Conservation (phyloP, 164 flowering plant genomes). For the Stephania yunnanensis region DNA sequence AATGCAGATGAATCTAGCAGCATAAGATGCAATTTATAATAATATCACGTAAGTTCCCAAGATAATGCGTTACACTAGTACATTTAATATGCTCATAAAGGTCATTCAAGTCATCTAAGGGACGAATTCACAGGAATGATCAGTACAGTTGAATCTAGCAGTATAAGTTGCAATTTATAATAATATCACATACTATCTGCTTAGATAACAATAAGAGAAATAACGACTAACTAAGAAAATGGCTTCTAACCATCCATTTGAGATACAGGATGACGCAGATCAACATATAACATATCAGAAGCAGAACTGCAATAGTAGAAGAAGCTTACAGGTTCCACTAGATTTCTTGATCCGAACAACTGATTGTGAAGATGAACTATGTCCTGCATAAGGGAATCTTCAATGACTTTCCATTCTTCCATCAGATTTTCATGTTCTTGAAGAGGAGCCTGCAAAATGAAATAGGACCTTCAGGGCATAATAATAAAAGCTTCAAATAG, state of each 20-base stretch:
- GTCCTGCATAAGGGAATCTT: conserved; percentile 40
- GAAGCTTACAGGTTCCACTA: conserved; percentile 41
- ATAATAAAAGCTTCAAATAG: not conserved
- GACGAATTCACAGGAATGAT: no score
- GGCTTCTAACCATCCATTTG: not conserved
- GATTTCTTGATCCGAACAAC: conserved; percentile 66
- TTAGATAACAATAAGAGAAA: not conserved
- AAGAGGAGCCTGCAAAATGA: conserved; percentile 26
- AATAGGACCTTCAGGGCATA: conserved; percentile 6
- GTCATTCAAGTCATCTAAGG: no score
- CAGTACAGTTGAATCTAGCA: not conserved
- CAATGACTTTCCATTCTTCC: conserved; percentile 51
- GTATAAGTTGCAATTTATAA: not conserved
- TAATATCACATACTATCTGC: not conserved
- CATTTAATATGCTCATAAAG: no score
- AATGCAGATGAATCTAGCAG: no score
- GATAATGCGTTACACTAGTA: no score
- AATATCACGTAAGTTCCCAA: no score
- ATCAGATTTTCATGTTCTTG: conserved; percentile 34
- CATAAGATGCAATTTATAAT: no score
- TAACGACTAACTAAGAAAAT: not conserved
- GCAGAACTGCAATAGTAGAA: not conserved
- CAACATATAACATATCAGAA: not conserved
- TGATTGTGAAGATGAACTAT: conserved; percentile 51
- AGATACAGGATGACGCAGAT: not conserved